Base-by-base conservation (phyloP, 306 rosid species). In the Rosa persica region DNA sequence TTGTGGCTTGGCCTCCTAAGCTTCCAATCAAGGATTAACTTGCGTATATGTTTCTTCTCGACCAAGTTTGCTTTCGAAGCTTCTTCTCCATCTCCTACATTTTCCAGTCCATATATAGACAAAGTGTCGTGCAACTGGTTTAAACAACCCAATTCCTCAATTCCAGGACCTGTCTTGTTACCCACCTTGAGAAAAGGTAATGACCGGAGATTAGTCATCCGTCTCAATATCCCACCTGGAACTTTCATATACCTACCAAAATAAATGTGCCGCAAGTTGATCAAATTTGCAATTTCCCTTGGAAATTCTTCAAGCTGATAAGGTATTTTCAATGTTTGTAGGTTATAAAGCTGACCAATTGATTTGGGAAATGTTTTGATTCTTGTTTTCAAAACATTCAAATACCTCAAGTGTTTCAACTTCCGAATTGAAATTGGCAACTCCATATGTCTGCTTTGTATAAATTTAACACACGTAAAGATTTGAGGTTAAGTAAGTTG, bases 321-420 rank as follows among this genome's bases (percentile, higher is more conserved):
- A 12, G 57, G 57, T 16, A 57, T 30, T 34, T 17, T 64, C 42
- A 64, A 30, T 30, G 68, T 64, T 2, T 64, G 68, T 0, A 60
- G 3, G 8, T 60, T 10, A 60, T 60, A 60, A 6, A 60, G 39
- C 67, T 60, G 13, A 5, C 67, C 67, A 12, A 60, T 25, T 12
- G 39, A 60, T 27, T 25, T 60, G 67, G 67, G 67, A 60, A 60
- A 16, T 54, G 38, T 49, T n/a, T 39, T 61, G 40, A 79, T 60
- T 39, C 11, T 20, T 30, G 77, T 57, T 36, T 40, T 9, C 49
- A 71, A 60, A 55, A 79, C 19, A 34, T 79, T 71, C 16, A 79
- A 58, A 22, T 79, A 79, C n/a, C 69, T 64, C 69, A 64, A 74
- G 39, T 55, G 60, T 10, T 74, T 74, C 79, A 80, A 55, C 36